Evolutionary conservation across 768 basidiomycete species (phyloP), one percentile per base, ranked within the genome.

Genomic region (Tricholoma matsutake): DNA sequence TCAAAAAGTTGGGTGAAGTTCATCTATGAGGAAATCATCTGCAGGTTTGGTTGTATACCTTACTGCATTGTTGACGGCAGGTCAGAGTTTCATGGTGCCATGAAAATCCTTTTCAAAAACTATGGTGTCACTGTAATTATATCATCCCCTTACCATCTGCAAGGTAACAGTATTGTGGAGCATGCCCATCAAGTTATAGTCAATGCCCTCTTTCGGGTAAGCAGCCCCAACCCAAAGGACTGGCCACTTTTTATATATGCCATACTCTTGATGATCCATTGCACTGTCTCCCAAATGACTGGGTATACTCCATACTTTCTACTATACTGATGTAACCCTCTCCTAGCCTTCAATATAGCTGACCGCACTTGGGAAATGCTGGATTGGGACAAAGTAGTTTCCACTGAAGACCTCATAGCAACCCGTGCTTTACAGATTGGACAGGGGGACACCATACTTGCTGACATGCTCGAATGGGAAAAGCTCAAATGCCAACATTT

Each of bases 101-200:
- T 13, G 14, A 41, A 41, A 16, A 41, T 41, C 39, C 4, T 41
- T 9, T 41, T 69, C 14, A 59, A 69, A 6, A 74, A 57, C 59
- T 72, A 55, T 75, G 60, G 65, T 6, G 63, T 74, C 22, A 53
- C 45, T 0, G 67, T 71, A 9, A 67, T 76, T 14, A 29, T 70
- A 4, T 74, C 70, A 1, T 68, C 71, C 0, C 61, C 71, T 0
- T 75, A 76, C 41, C 68, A 77, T 54, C 71, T 74, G 0, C 62
- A 76, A 59, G 73, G 70, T 13, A 77, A 77, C 47, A 73, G 68
- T 0, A 61, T 68, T 3, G 65, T 70, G 0, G 76, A 78, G 61
- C 59, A 72, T 1, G 61, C 62, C 8, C 73, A 76, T 45, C 64
- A 67, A 25, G 69, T 67, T 2, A 63, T 72, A 0, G 63, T 68